Percentiles rank a stretch among this genome's conserved stretches.
Evolutionary conservation across 331 rosid species (phyloP).

Genomic region (Phaseolus coccineus): DNA sequence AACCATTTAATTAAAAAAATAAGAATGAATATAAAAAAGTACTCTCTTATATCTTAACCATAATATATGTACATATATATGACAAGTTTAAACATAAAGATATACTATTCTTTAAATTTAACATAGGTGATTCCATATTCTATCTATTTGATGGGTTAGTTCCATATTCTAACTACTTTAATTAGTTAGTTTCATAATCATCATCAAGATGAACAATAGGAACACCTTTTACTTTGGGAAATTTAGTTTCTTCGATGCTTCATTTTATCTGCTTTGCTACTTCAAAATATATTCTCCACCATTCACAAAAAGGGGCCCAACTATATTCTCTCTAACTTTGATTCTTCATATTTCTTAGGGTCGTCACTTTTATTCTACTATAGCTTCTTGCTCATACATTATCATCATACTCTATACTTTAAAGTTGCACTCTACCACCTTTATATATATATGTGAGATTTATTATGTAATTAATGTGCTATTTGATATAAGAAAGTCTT

Average conservation of each 20-base stretch:
- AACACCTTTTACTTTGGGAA: constrained; percentile 38
- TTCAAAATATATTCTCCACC: constrained; percentile 50
- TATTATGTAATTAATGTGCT: too few species aligned
- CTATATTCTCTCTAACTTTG: constrained; percentile 38
- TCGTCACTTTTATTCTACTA: constrained; percentile 34
- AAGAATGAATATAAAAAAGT: too few species aligned
- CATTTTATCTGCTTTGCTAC: constrained; percentile 32
- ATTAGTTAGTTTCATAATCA: too few species aligned
- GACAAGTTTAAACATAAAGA: background rate
- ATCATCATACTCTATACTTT: constrained; percentile 37
- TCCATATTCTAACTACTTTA: background rate
- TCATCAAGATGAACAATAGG: background rate
- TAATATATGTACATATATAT: background rate
- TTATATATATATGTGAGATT: background rate
- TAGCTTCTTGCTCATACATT: background rate
- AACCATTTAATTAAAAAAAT: too few species aligned
- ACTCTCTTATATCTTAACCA: too few species aligned
- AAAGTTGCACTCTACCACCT: constrained; percentile 39
- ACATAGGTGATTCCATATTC: constrained; percentile 42
- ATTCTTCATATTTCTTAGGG: constrained; percentile 43
- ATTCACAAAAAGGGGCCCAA: constrained; percentile 45
- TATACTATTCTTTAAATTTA: constrained; percentile 23
- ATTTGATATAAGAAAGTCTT: too few species aligned
- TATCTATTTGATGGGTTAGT: constrained; percentile 30
- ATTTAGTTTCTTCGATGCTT: constrained; percentile 37